Evolutionary conservation across 2,329 filamentous ascomycete genomes (phyloP).

Genomic region (Trichoderma oligosporum): DNA sequence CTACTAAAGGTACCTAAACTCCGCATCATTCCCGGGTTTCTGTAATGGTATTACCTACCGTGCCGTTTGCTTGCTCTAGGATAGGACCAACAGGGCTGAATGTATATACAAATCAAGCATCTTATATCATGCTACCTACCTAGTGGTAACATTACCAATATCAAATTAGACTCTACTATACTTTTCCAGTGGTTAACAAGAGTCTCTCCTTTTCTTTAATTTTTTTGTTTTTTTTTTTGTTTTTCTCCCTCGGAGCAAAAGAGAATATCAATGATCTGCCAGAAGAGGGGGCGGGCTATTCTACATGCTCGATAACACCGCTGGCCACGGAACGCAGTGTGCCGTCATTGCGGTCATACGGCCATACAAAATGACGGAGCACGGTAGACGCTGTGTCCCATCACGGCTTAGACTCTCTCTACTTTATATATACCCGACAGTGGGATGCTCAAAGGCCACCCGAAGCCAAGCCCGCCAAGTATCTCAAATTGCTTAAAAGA

Average conservation of each 20-base stretch:
- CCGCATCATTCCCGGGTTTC: background rate
- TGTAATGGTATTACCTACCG: background rate
- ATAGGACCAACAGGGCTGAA: too few species aligned
- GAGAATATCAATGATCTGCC: background rate
- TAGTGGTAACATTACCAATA: too few species aligned
- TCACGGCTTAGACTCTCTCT: background rate
- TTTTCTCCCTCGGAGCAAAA: too few species aligned
- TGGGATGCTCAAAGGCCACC: conserved; percentile 4
- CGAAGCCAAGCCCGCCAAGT: background rate
- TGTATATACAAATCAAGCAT: too few species aligned
- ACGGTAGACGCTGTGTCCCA: background rate
- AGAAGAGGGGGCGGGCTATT: background rate
- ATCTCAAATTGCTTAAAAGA: background rate
- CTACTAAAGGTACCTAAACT: background rate
- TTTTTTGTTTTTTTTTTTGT: background rate
- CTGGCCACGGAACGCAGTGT: background rate
- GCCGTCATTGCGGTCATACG: background rate
- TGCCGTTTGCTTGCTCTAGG: background rate
- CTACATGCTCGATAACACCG: background rate
- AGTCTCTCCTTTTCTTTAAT: background rate
- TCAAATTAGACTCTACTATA: too few species aligned
- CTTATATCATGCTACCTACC: too few species aligned
- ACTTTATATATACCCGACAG: background rate
- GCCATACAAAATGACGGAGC: background rate
- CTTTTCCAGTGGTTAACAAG: too few species aligned